phyloP scores from a whole-genome alignment of 352 stramenopile species.

The Nothophytophthora sp. region DNA sequence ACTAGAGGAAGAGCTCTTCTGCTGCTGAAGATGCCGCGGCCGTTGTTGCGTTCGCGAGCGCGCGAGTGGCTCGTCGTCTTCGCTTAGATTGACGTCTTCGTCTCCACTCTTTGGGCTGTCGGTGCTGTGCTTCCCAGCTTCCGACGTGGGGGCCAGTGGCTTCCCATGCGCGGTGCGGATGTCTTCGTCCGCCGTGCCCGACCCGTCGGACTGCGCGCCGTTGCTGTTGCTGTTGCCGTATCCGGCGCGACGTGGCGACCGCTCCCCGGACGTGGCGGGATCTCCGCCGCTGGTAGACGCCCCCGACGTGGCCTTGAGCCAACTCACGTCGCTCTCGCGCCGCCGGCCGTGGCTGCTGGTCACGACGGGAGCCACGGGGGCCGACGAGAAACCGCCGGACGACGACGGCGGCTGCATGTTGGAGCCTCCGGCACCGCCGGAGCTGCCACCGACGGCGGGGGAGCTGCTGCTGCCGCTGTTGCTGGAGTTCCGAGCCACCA shows the following conservation, averaged over 20 bases:
- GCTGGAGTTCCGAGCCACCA: too few species aligned
- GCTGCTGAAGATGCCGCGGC: too few species aligned
- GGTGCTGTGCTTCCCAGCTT: constrained; percentile 5
- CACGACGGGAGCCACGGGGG: constrained; percentile 35
- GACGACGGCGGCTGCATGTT: constrained; percentile 6
- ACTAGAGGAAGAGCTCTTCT: too few species aligned
- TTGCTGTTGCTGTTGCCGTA: constrained; percentile 5
- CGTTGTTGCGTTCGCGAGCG: not conserved
- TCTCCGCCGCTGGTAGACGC: not conserved
- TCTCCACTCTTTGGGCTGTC: not conserved
- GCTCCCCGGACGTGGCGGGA: not conserved
- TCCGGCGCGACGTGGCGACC: constrained; percentile 2
- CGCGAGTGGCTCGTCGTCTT: not conserved
- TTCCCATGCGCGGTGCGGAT: constrained; percentile 13
- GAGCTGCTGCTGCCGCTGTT: too few species aligned
- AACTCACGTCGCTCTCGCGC: constrained; percentile 14
- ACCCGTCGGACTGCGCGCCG: constrained; percentile 13
- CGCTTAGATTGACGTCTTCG: not conserved
- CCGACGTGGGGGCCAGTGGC: not conserved
- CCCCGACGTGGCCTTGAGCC: constrained; percentile 7
- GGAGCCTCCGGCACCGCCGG: constrained; percentile 1
- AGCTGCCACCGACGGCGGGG: not conserved
- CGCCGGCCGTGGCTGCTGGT: constrained; percentile 24
- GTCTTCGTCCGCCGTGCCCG: constrained; percentile 31
- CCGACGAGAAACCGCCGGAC: constrained; percentile 40